Evolutionary conservation across 176 grass and related monocot species (phyloP).

Genomic region (Aegilops speltoides): DNA sequence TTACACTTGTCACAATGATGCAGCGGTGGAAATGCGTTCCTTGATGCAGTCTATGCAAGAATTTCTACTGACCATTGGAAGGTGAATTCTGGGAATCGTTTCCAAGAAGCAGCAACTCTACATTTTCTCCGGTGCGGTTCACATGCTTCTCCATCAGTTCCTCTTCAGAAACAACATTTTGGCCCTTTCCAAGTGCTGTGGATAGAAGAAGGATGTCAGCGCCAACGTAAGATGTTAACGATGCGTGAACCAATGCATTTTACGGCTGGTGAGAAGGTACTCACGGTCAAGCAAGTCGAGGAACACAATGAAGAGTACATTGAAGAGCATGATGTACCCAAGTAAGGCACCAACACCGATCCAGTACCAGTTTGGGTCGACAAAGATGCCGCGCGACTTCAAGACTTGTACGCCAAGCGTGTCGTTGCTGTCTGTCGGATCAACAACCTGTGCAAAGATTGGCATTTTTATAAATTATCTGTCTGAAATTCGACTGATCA

Average conservation of each 20-base stretch:
- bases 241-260: constrained; percentile 16
- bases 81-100: constrained; percentile 32
- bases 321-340: constrained; percentile 88
- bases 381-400: constrained; percentile 65
- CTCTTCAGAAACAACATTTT: constrained; percentile 86
- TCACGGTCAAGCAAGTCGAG: constrained; percentile 92
- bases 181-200: constrained; percentile 75
- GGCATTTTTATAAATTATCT: constrained; percentile 20
- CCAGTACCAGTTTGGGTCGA: constrained; percentile 95
- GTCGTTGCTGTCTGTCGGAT: constrained; percentile 33
- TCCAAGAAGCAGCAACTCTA: constrained; percentile 43
- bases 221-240: neutral
- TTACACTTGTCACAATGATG: constrained; percentile 23
- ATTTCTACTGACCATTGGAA: constrained; percentile 38
- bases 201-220: constrained; percentile 31
- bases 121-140: constrained; percentile 72
- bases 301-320: constrained; percentile 85
- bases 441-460: constrained; percentile 39
- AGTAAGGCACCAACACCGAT: constrained; percentile 80
- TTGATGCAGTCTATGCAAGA: neutral
- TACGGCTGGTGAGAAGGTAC: constrained; percentile 29
- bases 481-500: neutral
- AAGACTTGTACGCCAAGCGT: constrained; percentile 70
- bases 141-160: constrained; percentile 68
- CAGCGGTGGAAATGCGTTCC: neutral